Conservation (phyloP, 176 grass and related monocot species). For the Triticum urartu region DNA sequence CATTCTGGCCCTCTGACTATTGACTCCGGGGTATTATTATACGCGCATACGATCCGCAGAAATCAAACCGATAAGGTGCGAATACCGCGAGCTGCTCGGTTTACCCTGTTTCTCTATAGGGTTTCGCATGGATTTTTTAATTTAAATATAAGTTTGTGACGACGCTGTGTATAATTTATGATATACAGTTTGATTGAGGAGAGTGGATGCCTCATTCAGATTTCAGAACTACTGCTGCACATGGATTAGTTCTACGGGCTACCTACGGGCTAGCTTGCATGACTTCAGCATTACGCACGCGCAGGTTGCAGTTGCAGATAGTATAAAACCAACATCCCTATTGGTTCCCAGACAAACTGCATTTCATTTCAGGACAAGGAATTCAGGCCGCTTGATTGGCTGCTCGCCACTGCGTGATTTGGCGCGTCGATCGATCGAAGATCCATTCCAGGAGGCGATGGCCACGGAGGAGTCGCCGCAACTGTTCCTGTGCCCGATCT, state of each 20-base stretch:
- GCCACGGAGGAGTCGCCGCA: conserved; percentile 28
- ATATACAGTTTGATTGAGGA: too few species aligned
- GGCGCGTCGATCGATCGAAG: not conserved
- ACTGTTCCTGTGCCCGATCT: conserved; percentile 61
- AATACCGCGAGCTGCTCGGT: conserved; percentile 4
- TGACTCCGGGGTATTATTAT: conserved; percentile 27
- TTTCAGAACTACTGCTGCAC: too few species aligned
- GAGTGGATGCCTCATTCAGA: too few species aligned
- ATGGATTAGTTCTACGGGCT: too few species aligned
- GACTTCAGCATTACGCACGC: conserved; percentile 19
- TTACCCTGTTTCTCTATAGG: not conserved
- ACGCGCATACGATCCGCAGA: not conserved
- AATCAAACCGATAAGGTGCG: not conserved
- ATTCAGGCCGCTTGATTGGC: conserved; percentile 1
- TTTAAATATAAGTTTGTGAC: too few species aligned
- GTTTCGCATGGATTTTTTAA: not conserved
- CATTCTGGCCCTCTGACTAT: conserved; percentile 31
- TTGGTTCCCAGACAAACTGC: not conserved
- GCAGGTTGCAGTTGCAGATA: not conserved
- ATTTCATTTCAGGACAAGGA: not conserved
- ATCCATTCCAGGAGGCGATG: not conserved
- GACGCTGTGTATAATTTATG: too few species aligned
- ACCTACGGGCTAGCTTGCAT: not conserved
- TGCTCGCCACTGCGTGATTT: too few species aligned
- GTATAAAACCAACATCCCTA: conserved; percentile 30